Evolutionary conservation across 225 moss, liverwort and hornwort genomes (phyloP), one percentile per base, ranked within the genome.

Genomic region (Anthoceros angustus): DNA sequence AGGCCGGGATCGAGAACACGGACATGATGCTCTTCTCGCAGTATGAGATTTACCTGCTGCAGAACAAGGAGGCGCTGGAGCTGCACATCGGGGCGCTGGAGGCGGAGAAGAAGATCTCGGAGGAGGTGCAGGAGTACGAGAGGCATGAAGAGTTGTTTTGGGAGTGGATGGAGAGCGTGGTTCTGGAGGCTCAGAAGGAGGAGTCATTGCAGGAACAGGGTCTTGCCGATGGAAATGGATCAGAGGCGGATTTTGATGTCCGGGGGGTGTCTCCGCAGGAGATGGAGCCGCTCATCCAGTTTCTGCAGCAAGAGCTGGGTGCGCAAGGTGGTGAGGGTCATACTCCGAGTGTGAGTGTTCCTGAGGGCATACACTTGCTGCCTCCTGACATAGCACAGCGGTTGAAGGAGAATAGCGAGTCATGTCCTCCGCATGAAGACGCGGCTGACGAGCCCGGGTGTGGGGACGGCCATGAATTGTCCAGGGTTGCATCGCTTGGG

Each of bases 131-230:
- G 40, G 71, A 62, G 20, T 86, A 79, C 16, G 70, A 76, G 14
- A 68, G 66, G 45, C 87, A 87, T 43, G 83, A 82, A 63, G 70
- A 55, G 9, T 67, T 71, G 9, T 87, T 90, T 39, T 87, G 87
- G 90, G 74, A 77, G 65, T 90, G 90, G 90, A 82, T 90, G 85
- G 72, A 75, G 40, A 79, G 74, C 42, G 80, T 90, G 41, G 74
- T 69, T 16, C 45, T 66, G 41, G 79, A 82, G 70, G 79, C 68
- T 61, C 68, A 76, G n/a, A 42, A 68, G 8, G 64, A 62, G 20
- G 42, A 18, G 12, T 26, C 64, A 66, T 7, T 18, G 50, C 0
- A 49, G 65, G 18, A 41, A 70, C 50, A 62, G 55, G 16, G 7
- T 46, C 2, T 48, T 42, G 23, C 40, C 10, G 55, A 66, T 63